Conservation (phyloP, 768 basidiomycete genomes). For the Crassisporium funariophilum region DNA sequence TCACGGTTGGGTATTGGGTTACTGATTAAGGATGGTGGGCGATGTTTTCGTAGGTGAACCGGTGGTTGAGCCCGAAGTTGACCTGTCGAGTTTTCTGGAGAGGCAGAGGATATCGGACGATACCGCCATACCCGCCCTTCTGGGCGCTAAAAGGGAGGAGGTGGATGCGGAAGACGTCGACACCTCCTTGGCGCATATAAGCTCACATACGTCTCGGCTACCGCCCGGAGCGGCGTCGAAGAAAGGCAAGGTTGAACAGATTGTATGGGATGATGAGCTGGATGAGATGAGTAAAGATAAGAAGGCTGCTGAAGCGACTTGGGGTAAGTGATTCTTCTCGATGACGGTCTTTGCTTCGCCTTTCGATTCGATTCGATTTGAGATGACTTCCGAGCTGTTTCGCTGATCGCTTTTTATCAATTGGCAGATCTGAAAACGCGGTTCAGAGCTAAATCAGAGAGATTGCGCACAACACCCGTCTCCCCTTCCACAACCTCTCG, state of each 20-base stretch:
- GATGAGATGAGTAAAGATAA: slow-evolving; percentile 73
- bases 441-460: slow-evolving; percentile 57
- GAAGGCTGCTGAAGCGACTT: slow-evolving; percentile 69
- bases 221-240: slow-evolving; percentile 30
- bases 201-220: slow-evolving; percentile 27
- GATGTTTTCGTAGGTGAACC: slow-evolving; percentile 54
- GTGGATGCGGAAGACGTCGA: slow-evolving; percentile 65
- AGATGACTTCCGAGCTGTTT: no score
- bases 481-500: slow-evolving; percentile 23
- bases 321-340: slow-evolving; percentile 49
- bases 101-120: slow-evolving; percentile 55
- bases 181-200: slow-evolving; percentile 54
- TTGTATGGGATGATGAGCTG: slow-evolving; percentile 70
- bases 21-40: background rate
- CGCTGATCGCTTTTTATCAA: no score
- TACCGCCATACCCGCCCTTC: slow-evolving; percentile 21
- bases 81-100: slow-evolving; percentile 67
- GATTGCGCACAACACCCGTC: slow-evolving; percentile 39
- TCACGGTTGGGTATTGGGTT: background rate
- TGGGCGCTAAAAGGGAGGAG: slow-evolving; percentile 23
- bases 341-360: no score
- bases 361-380: no score
- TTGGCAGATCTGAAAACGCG: slow-evolving; percentile 66
- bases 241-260: slow-evolving; percentile 65
- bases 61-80: slow-evolving; percentile 69